Evolutionary conservation across 305 asterid species (phyloP), one percentile per base, ranked within the genome.

Genomic region (Fraxinus angustifolia): DNA sequence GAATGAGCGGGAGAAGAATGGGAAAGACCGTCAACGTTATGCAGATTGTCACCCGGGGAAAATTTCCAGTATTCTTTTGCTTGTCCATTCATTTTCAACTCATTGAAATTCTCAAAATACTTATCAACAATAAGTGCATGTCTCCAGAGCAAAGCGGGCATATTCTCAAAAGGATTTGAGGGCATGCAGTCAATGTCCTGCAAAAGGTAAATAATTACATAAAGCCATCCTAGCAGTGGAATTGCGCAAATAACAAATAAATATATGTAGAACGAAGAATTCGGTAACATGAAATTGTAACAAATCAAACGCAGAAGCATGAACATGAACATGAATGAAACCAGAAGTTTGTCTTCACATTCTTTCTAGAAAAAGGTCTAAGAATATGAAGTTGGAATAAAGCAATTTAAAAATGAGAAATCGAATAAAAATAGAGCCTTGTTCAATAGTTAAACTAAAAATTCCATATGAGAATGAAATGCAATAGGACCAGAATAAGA

Each of bases 121-220:
- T 84, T 89, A 60, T 89, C 89, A 80, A 85, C 82, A 8, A 82
- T 83, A 81, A 81, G 67, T 21, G 75, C 42, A 33, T 79, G 87
- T 83, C 90, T 86, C 50, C 82, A 83, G 60, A 83, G 83, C 75
- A 83, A 53, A 19, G 85, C 78, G 38, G 91, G 90, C 76, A 85
- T 86, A 81, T 87, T 89, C 77, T 89, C 92, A 75, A 78, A 79
- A 23, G 90, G 89, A 88, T 88, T 80, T 73, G 82, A 82, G 75
- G 92, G 92, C 92, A 87, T 89, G 82, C 92, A 89, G 75, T 89
- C 88, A 80, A 89, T 86, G 82, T 89, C 92, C 92, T 89, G 87
- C 70, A 82, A 82, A 73, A 73, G 34, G 71, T n/a, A 81, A 75
- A 76, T 28, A 58, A 77, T 71, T 67, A 80, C 34, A 78, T 71